Evolutionary conservation across 2,329 filamentous ascomycete genomes (phyloP), one percentile per base, ranked within the genome.

Genomic region (Fusarium chaquense): DNA sequence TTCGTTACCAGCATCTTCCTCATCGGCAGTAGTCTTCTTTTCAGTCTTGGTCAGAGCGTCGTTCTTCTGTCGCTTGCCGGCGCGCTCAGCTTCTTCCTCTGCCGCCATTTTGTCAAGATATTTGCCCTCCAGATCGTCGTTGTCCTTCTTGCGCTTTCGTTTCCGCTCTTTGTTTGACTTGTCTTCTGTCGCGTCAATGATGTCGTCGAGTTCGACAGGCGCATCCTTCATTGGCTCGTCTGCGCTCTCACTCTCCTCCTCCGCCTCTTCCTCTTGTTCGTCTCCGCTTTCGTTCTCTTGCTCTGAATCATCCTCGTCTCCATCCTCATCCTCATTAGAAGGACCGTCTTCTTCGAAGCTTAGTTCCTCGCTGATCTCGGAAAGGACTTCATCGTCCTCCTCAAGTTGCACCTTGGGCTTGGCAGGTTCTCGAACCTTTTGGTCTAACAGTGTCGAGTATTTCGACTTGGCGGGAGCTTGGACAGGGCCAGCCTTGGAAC

Each of bases 111-210:
- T 89, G 58, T 86, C 82, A 81, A 95, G 82, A 73, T 94, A 94
- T 52, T 86, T 87, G 59, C 84, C 86, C 75, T 94, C 92, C 3
- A 94, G 80, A 58, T 92, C 89, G 26, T 93, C 90, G 61, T 91
- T 86, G 13, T 90, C 87, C 33, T 91, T 86, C 58, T 84, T 89
- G 61, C 90, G 84, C 81, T 91, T 92, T 65, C 90, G 85, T 78
- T 91, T 92, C 32, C 86, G 83, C 12, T 87, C 84, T 58, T 80
- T 76, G 72, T 73, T 79, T 74, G 79, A 58, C 80, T 79, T 69
- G 22, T 73, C 76, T 46, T 80, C 75, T 22, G 76, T 72, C 45
- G 74, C 76, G 35, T 79, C 74, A 59, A 81, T 79, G 8, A 77
- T 72, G 60, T 67, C 78, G 65, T 80, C 78, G 24, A 81, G 81